Evolutionary conservation across 768 basidiomycete species (phyloP), one percentile per base, ranked within the genome.

Genomic region (Suillus weaverae): DNA sequence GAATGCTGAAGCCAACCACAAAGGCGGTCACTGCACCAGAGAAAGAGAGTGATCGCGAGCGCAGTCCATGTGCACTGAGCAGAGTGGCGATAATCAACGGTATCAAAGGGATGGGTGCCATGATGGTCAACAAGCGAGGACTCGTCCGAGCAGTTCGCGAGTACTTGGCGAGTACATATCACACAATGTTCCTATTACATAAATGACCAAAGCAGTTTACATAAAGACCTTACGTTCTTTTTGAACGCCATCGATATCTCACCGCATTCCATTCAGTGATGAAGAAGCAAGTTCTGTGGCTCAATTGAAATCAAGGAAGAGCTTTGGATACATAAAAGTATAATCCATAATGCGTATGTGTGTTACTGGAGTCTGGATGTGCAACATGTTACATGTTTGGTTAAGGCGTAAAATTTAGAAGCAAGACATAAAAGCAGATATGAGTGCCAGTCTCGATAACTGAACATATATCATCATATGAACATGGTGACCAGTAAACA

Each of bases 21-120:
- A 91, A 89, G 5, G 94, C 95, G 0, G 91, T 86, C 6, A 85
- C 63, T 2, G 94, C 92, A 22, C 95, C 96, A 38, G 85, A 86
- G 0, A 83, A 82, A 1, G 92, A 92, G 11, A 98, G 81, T 0
- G 93, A 95, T 61, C 86, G 83, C 64, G 88, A 91, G 18, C 84
- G 84, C 11, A 85, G 78, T 4, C 95, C 95, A 79, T 94, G 91
- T 0, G 80, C 68, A 38, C 86, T 85, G 20, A 95, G 81, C 3
- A 84, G 71, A 1, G 81, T 70, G 0, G 91, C 85, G 20, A 88
- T 62, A 32, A 80, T 56, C 39, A 86, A 71, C 1, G 87, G 80
- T 33, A 84, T 51, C 54, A 77, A 36, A 33, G 79, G 79, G 20
- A 84, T 64, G 26, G 79, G 22, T 39, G 35, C 26, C 57, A 59